A percentile compares a stretch with the other conserved stretches of the same genome.
Evolutionary conservation across 2,329 filamentous ascomycete species (phyloP).

Genomic region (Hortaea sp.): DNA sequence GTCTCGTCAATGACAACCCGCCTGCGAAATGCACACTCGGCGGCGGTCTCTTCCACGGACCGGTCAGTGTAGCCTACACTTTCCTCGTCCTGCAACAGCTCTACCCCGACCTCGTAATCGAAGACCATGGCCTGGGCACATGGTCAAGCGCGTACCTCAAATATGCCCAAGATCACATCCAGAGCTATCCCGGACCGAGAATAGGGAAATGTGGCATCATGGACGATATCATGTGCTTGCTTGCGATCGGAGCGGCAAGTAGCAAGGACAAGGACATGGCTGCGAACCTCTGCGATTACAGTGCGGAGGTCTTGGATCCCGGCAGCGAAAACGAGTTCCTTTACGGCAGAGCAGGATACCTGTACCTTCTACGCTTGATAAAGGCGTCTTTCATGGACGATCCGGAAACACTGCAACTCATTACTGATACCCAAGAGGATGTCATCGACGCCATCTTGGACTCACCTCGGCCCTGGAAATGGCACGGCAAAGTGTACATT

Average conservation of each 20-base stretch:
- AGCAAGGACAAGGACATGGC: constrained; percentile 41
- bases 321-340: constrained; percentile 52
- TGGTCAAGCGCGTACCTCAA: constrained; percentile 43
- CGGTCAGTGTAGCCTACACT: constrained; percentile 39
- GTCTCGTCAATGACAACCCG: constrained; percentile 38
- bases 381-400: constrained; percentile 46
- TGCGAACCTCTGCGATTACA: constrained; percentile 40
- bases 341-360: constrained; percentile 56
- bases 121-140: constrained; percentile 35
- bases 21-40: constrained; percentile 36
- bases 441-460: constrained; percentile 52
- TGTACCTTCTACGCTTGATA: constrained; percentile 58
- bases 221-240: constrained; percentile 41
- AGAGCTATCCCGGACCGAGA: constrained; percentile 36
- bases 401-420: constrained; percentile 39
- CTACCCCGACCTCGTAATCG: constrained; percentile 38
- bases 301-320: constrained; percentile 35
- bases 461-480: constrained; percentile 50
- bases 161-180: constrained; percentile 40
- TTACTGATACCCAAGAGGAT: constrained; percentile 44
- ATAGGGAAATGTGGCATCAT: constrained; percentile 39
- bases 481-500: constrained; percentile 53
- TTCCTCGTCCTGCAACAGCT: constrained; percentile 41
- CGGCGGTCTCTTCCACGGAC: constrained; percentile 42
- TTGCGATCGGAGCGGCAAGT: constrained; percentile 41